Evolutionary conservation across 108 stramenopile genomes (phyloP).

Genomic region (Fistulifera solaris): DNA sequence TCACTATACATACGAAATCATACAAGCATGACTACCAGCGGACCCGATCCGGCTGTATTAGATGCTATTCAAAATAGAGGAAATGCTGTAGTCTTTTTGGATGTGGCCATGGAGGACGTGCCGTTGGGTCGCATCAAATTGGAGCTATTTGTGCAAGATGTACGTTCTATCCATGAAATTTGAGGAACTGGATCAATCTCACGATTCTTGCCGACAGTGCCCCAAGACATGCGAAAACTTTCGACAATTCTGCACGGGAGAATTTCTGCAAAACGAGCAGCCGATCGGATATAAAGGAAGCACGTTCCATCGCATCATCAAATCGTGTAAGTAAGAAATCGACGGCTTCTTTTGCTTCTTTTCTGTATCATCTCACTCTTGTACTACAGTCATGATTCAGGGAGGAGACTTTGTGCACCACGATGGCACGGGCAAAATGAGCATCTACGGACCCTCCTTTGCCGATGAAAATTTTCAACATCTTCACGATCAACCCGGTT

Average conservation of each 20-base stretch:
- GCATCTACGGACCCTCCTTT: conserved; percentile 82
- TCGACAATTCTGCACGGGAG: conserved; percentile 34
- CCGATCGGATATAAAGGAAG: conserved; percentile 88
- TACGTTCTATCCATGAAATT: conserved; percentile 18
- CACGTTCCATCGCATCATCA: conserved; percentile 93
- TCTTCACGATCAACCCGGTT: conserved; percentile 83
- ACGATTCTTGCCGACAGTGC: conserved; percentile 16
- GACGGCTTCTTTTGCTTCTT: not conserved
- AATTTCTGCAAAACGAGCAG: conserved; percentile 85
- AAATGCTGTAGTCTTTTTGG: conserved; percentile 82
- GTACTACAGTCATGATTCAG: not conserved
- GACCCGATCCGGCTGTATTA: conserved; percentile 78
- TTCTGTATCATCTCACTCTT: too few relatives aligned
- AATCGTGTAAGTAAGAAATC: conserved; percentile 21
- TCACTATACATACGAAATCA: too few relatives aligned
- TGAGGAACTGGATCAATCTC: not conserved
- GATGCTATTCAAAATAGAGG: conserved; percentile 65
- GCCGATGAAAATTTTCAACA: conserved; percentile 90
- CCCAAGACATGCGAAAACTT: conserved; percentile 92
- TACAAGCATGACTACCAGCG: conserved; percentile 5
- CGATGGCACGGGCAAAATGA: conserved; percentile 54
- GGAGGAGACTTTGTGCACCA: conserved; percentile 87
- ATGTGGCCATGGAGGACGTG: conserved; percentile 58
- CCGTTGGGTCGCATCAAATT: conserved; percentile 91
- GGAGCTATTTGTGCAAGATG: conserved; percentile 88